Percentiles rank a stretch among this genome's conserved stretches.
Conservation (phyloP, 805 yeast genomes). For the Saturnispora saitoi region DNA sequence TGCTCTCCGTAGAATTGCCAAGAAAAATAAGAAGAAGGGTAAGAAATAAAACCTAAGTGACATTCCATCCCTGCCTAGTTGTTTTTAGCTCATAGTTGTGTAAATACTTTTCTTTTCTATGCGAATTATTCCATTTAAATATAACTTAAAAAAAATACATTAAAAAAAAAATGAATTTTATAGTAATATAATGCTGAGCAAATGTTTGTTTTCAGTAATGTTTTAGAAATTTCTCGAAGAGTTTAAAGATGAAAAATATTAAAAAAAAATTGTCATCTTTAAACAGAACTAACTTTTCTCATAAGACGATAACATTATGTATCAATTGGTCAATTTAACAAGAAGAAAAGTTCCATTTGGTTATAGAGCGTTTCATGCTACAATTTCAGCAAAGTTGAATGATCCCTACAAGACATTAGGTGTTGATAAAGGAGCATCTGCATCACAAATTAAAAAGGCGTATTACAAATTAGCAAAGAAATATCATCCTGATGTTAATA, state of each 20-base stretch:
- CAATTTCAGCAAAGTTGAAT: slow-evolving; percentile 26
- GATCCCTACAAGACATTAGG: slow-evolving; percentile 89
- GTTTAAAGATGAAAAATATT: neutral
- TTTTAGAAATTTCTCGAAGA: neutral
- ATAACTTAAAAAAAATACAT: neutral
- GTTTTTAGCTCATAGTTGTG: neutral
- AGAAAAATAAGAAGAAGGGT: slow-evolving; percentile 60
- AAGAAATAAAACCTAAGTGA: slow-evolving; percentile 2
- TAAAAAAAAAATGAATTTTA: no score
- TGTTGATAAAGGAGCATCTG: slow-evolving; percentile 57
- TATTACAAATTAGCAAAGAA: slow-evolving; percentile 90
- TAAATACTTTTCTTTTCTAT: neutral
- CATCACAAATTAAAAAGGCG: slow-evolving; percentile 88
- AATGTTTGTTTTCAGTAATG: neutral
- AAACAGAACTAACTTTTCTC: neutral
- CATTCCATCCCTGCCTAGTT: neutral
- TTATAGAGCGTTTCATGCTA: slow-evolving; percentile 35
- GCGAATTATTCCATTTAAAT: neutral
- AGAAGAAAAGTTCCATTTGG: neutral
- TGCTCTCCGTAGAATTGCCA: slow-evolving; percentile 82
- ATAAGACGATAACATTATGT: slow-evolving; percentile 1
- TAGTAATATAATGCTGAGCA: no score
- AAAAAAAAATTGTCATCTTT: neutral
- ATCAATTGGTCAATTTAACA: slow-evolving; percentile 3
- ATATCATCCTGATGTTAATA: slow-evolving; percentile 94